These are phyloP conservation scores for Agrocybe praecox DNA, from an alignment of 768 basidiomycete genomes.

Conservation along the genomic window DNA sequence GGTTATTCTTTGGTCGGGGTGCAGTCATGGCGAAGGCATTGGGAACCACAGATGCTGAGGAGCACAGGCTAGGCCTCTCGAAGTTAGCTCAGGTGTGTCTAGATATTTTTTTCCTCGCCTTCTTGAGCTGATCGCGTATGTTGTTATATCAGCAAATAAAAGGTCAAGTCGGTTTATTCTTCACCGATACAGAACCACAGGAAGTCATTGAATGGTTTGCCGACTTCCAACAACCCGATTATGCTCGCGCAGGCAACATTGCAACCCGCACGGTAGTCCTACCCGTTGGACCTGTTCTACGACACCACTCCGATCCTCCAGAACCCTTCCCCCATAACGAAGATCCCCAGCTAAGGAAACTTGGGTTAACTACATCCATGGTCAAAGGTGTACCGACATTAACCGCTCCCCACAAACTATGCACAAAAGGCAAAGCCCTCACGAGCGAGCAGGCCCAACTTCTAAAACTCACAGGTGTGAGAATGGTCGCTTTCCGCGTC, in stretches of 20 bases:
- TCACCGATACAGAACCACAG: slow-evolving; percentile 87
- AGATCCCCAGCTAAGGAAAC: slow-evolving; percentile 92
- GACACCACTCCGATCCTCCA: slow-evolving; percentile 74
- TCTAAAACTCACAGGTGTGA: slow-evolving; percentile 87
- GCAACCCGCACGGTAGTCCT: slow-evolving; percentile 77
- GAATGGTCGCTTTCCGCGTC: slow-evolving; percentile 84
- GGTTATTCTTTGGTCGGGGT: slow-evolving; percentile 86
- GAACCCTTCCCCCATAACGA: slow-evolving; percentile 97
- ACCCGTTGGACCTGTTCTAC: slow-evolving; percentile 85
- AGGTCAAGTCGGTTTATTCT: slow-evolving; percentile 92
- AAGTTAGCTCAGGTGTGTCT: slow-evolving; percentile 73
- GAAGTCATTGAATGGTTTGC: slow-evolving; percentile 96
- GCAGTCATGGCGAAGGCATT: slow-evolving; percentile 96
- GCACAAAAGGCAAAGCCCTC: slow-evolving; percentile 78
- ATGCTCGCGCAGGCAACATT: slow-evolving; percentile 84
- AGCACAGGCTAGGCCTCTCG: slow-evolving; percentile 77
- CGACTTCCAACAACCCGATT: slow-evolving; percentile 88
- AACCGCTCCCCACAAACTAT: slow-evolving; percentile 78
- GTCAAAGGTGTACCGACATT: slow-evolving; percentile 88
- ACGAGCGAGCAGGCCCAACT: slow-evolving; percentile 90
- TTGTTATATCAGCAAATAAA: slow-evolving; percentile 73
- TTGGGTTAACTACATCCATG: slow-evolving; percentile 86
- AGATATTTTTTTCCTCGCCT: background rate
- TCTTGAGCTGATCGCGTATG: background rate
- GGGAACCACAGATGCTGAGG: slow-evolving; percentile 84